Conservation (phyloP, 768 basidiomycete genomes). For the Kondoa subrosea region DNA sequence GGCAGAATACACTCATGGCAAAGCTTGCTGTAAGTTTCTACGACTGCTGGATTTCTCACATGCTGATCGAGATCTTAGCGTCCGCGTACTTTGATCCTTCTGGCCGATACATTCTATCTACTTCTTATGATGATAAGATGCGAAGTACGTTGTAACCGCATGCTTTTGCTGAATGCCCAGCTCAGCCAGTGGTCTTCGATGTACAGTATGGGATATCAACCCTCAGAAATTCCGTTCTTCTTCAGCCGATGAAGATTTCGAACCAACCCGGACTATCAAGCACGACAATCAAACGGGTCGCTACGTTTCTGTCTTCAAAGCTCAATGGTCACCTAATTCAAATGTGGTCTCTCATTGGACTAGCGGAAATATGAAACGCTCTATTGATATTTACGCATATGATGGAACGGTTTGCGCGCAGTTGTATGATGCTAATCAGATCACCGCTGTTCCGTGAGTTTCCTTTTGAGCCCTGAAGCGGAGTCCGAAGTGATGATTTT, state of each 20-base stretch:
- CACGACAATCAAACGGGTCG: conserved; percentile 37
- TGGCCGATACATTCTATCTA: conserved; percentile 33
- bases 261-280: conserved; percentile 18
- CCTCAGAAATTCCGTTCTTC: conserved; percentile 22
- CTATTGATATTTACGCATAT: conserved; percentile 31
- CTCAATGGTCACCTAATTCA: conserved; percentile 33
- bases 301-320: conserved; percentile 36
- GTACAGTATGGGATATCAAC: conserved; percentile 30
- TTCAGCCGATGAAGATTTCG: conserved; percentile 19
- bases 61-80: conserved; percentile 31
- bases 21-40: conserved; percentile 21
- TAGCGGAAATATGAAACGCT: conserved; percentile 35
- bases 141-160: conserved; percentile 28
- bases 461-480: no score
- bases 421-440: neutral
- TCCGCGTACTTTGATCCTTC: conserved; percentile 36
- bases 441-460: neutral
- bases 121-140: conserved; percentile 35
- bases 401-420: conserved; percentile 21
- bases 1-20: conserved; percentile 21
- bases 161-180: neutral
- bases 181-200: conserved; percentile 17
- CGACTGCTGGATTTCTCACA: neutral
- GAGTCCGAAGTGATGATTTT: no score
- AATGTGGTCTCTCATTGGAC: conserved; percentile 32